phyloP scores from a whole-genome alignment of 1,139 yeast species.

The Casaregolazyma suthepensis region DNA sequence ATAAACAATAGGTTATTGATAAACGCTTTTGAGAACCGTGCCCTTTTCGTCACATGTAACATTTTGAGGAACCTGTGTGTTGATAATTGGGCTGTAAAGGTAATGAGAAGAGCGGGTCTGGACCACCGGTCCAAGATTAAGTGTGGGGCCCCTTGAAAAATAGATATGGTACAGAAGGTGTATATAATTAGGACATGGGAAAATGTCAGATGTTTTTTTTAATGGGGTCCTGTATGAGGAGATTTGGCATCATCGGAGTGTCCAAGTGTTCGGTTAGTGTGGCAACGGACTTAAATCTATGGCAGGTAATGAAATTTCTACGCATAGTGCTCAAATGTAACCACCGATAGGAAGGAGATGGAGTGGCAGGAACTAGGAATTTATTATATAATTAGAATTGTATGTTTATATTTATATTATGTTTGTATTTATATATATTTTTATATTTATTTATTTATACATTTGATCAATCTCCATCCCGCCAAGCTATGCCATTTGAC shows the following conservation, averaged over 20 bases:
- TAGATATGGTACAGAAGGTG: neutral
- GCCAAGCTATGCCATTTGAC: no score
- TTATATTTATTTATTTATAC: no score
- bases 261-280: neutral
- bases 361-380: no score
- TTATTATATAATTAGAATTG: no score
- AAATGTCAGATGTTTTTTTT: neutral
- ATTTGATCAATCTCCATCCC: no score
- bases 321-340: neutral
- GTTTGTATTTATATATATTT: no score
- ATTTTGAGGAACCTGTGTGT: neutral
- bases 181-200: no score
- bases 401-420: no score
- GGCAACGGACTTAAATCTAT: neutral
- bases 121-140: neutral
- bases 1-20: neutral
- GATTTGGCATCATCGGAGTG: neutral
- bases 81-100: neutral
- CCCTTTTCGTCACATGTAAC: neutral
- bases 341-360: neutral
- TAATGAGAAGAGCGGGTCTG: neutral
- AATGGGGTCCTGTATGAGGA: neutral
- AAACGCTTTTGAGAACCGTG: neutral
- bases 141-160: neutral
- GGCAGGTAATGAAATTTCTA: neutral